Evolutionary conservation across 2,329 filamentous ascomycete species (phyloP), one percentile per base, ranked within the genome.

Genomic region (Nakataea oryzae): DNA sequence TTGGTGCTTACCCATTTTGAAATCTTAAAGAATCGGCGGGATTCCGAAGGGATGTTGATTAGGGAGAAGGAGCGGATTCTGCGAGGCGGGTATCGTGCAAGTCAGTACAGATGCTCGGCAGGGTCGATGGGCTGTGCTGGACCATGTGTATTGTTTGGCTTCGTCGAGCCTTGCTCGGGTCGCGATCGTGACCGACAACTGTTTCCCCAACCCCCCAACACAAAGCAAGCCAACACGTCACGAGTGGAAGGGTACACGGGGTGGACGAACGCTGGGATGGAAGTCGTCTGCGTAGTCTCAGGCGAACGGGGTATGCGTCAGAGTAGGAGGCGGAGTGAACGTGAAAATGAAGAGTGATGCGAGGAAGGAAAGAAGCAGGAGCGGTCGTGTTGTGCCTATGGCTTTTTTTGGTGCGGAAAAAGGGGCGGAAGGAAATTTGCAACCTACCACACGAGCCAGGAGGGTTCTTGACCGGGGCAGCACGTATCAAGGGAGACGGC

Each of bases 1-100:
- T 71, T 69, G 68, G 71, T 71, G 73, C 77, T 79, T 79, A 79
- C 77, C 76, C 77, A 79, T 79, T 74, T 70, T 70, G 72, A 74
- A 71, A 57, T 34, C 24, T 50, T 17, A n/a, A n/a, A 50, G 24
- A n/a, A 50, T n/a, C 24, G 7, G 21, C 17, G 17, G 21, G 41
- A 50, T 50, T 50, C 41, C 21, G 24, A 50, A 50, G 8, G 41
- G 21, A 50, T 4, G 17, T 1, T 50, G 41, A 50, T 50, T 50
- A 50, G 14, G 34, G 30, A 47, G 63, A 71, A 70, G 66, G 66
- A 64, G 66, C 67, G 65, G 60, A n/a, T 61, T 70, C 69, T 73
- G 62, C 57, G 61, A n/a, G n/a, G n/a, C 60, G 61, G 65, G 27
- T 57, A 21, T 58, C 57, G 63, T 59, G 63, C 62, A 62, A 57